These are phyloP conservation scores for Hura crepitans DNA, from an alignment of 441 rosid species.

Conservation along the genomic window DNA sequence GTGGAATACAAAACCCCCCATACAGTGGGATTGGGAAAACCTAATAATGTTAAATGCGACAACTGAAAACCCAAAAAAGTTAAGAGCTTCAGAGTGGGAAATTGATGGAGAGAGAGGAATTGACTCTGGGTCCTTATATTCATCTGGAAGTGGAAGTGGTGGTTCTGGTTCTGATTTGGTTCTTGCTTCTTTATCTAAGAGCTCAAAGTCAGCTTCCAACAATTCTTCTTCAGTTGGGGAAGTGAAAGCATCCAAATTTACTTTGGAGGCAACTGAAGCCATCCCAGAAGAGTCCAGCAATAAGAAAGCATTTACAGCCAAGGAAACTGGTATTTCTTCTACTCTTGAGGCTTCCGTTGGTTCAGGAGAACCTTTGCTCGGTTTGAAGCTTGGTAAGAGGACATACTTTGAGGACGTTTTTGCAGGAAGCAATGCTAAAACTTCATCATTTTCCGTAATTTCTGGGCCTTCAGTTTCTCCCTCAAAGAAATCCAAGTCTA, in stretches of 20 bases:
- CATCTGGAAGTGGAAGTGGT: constrained; percentile 43
- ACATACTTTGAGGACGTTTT: constrained; percentile 53
- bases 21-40: constrained; percentile 78
- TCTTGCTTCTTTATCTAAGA: constrained; percentile 58
- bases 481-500: constrained; percentile 52
- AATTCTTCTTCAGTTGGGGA: constrained; percentile 60
- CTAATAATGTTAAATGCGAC: constrained; percentile 48
- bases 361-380: constrained; percentile 55
- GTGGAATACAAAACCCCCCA: constrained; percentile 62
- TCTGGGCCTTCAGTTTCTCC: constrained; percentile 41
- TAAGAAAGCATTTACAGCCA: constrained; percentile 35
- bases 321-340: constrained; percentile 34
- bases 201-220: constrained; percentile 66
- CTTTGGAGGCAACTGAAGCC: constrained; percentile 41
- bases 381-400: constrained; percentile 74
- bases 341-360: constrained; percentile 43
- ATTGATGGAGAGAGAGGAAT: constrained; percentile 51
- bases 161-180: constrained; percentile 62
- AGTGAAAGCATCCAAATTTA: constrained; percentile 37
- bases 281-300: constrained; percentile 34
- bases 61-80: constrained; percentile 48
- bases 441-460: constrained; percentile 30
- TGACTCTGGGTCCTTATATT: constrained; percentile 55
- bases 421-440: constrained; percentile 37
- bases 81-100: constrained; percentile 48